Percentiles rank a stretch among this genome's conserved stretches.
Conservation (phyloP, 257 asterid species). For the Lycium ferocissimum region DNA sequence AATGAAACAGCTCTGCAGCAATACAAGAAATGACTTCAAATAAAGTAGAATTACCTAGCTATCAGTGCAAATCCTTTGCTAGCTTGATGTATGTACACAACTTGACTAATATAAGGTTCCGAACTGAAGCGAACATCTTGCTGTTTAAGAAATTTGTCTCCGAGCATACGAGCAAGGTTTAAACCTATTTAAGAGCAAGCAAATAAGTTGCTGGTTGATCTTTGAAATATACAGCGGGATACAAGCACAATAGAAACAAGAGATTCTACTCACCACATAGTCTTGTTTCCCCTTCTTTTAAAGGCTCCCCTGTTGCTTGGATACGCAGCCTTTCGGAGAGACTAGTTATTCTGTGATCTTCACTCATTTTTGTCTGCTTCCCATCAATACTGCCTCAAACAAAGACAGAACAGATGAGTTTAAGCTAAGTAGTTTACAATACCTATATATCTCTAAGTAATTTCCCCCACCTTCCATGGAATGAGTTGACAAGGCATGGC, state of each 20-base stretch:
- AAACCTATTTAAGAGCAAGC: slow-evolving; percentile 59
- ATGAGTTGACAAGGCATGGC: slow-evolving; percentile 1
- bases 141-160: slow-evolving; percentile 95
- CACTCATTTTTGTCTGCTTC: slow-evolving; percentile 89
- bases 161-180: slow-evolving; percentile 97
- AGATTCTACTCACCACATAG: slow-evolving; percentile 68
- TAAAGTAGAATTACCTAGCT: slow-evolving; percentile 70
- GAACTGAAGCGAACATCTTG: slow-evolving; percentile 89
- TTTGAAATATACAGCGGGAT: slow-evolving; percentile 26
- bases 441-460: not conserved
- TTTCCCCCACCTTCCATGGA: not conserved
- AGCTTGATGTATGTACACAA: slow-evolving; percentile 53
- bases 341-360: slow-evolving; percentile 90
- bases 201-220: slow-evolving; percentile 32
- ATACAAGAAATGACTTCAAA: not conserved
- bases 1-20: not conserved
- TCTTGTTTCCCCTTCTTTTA: slow-evolving; percentile 92
- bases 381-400: slow-evolving; percentile 72
- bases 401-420: slow-evolving; percentile 25
- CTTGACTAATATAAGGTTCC: slow-evolving; percentile 89
- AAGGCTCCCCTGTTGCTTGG: slow-evolving; percentile 77
- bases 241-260: slow-evolving; percentile 22
- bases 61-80: slow-evolving; percentile 69
- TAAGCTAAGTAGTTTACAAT: not conserved
- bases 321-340: slow-evolving; percentile 81